Evolutionary conservation across 2,329 filamentous ascomycete species (phyloP), one percentile per base, ranked within the genome.

Genomic region (Lecanicillium sp.): DNA sequence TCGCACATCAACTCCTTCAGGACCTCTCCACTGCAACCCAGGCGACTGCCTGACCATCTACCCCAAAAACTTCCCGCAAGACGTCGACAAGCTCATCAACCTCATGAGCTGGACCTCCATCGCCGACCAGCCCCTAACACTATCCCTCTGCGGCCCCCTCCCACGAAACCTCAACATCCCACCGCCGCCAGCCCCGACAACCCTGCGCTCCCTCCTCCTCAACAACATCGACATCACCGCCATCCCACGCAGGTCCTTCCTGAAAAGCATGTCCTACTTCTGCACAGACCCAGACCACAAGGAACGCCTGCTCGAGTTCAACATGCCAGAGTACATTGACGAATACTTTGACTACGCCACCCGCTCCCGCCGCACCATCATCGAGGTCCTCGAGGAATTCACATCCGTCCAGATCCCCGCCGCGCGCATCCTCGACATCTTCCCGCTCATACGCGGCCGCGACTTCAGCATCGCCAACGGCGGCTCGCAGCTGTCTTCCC

Each of bases 331-430:
- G 33, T 85, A 82, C 50, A 77, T 90, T 5, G 88, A 96, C 50
- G 92, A 98, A 50, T 81, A 95, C 40, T 96, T 86, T 64, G 90
- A 98, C 62, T 98, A 98, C 56, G 92, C 92, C 1, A 89, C 89
- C 0, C 80, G 92, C 8, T 85, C 90, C 1, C 81, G 88, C 25
- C 81, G 92, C 25, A 94, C 85, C 42, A 95, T 96, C 41, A 67
- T 98, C 5, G 92, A 98, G 60, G 83, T 95, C 4, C 72, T 98
- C 19, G 80, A 90, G 41, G 92, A 98, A 50, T 98, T 98, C 51
- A 75, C 83, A 30, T 82, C 77, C 0, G 83, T 96, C 39, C 81
- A 80, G 45, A 78, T 98, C 3, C 89, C 92, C 0, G 85, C 80
- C 62, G 68, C 82, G 40, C 77, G 81, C 35, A 70, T 82, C 2